Percentiles rank a stretch among this genome's conserved stretches.
Conservation (phyloP, 2,329 filamentous ascomycete genomes). For the Calonectria hawksworthii region DNA sequence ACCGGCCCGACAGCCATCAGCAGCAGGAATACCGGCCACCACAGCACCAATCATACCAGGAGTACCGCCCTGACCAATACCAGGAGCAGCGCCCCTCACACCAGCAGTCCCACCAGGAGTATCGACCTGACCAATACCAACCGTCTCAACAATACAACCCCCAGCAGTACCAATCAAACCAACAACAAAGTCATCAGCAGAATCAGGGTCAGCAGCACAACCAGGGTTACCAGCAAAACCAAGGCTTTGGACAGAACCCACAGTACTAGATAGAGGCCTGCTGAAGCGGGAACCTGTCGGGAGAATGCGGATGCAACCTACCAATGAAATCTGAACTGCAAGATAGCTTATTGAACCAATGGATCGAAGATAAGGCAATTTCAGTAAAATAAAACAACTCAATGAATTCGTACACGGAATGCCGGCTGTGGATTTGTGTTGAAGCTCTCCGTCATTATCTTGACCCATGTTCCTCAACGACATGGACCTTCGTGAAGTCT, state of each 20-base stretch:
- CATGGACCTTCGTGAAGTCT: neutral
- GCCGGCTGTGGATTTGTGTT: neutral
- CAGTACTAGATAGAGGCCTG: slow-evolving; percentile 15
- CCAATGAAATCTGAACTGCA: neutral
- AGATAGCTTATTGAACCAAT: no score
- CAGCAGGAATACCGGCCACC: slow-evolving; percentile 5
- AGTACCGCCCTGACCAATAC: slow-evolving; percentile 20
- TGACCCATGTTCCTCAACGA: neutral
- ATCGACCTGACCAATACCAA: slow-evolving; percentile 38
- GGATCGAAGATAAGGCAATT: neutral
- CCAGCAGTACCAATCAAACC: slow-evolving; percentile 27
- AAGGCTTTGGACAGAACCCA: slow-evolving; percentile 36
- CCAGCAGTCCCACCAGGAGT: slow-evolving; percentile 34
- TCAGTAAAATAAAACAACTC: neutral
- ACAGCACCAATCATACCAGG: slow-evolving; percentile 31
- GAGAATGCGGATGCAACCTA: neutral
- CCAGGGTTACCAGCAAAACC: slow-evolving; percentile 29
- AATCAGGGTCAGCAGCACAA: slow-evolving; percentile 11
- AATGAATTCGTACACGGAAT: neutral
- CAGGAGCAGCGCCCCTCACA: slow-evolving; percentile 30
- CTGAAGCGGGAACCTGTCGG: neutral
- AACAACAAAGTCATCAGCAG: slow-evolving; percentile 26
- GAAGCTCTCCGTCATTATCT: neutral
- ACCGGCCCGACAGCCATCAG: slow-evolving; percentile 30
- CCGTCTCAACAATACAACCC: slow-evolving; percentile 30